Base-by-base conservation (phyloP, 2,329 filamentous ascomycete genomes). In the Cladosporium sp. region DNA sequence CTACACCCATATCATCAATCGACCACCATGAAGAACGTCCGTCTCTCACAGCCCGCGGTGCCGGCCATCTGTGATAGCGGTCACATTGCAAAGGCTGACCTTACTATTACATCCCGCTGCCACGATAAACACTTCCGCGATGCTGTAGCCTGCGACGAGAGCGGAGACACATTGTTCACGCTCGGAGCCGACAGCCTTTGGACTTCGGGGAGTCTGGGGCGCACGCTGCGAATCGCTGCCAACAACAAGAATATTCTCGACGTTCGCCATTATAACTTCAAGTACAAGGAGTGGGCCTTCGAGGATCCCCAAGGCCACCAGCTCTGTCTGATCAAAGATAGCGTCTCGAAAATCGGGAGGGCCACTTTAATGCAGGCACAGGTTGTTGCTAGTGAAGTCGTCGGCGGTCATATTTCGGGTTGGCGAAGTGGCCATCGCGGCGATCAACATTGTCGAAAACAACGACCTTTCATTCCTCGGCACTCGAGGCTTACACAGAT, bases 321-420 rank as follows among this genome's bases (percentile, higher is more conserved):
- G n/a, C 32, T 53, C 4, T 53, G 49, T 40, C 34, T 53, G 15
- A 20, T 53, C 15, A 53, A 39, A 25, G 49, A 53, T n/a, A 24
- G 32, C 49, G 22, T 7, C 9, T 19, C n/a, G 4, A 35, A n/a
- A 7, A 3, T 13, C 8, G 22, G 19, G 20, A 12, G 20, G 10
- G 6, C 17, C 17, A 53, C 35, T 3, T 20, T n/a, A 4, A 5
- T 40, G n/a, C 17, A 53, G 17, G 49, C 32, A 6, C 49, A 39
- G 19, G 17, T 53, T 15, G 7, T 24, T 4, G 25, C 32, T 15
- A 20, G 25, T 8, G 35, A 39, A 2, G 49, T 35, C 13, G 17
- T 53, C 3, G 34, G 34, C 17, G 49, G 36, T 13, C 32, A 37
- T 53, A 17, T 53, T 53, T 8, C 32, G 20, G 12, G 32, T 39